A percentile compares a stretch with the other conserved stretches of the same genome.
These are phyloP conservation scores for Oldenlandia corymbosa DNA, from an alignment of 257 asterid genomes.

Conservation along the genomic window DNA sequence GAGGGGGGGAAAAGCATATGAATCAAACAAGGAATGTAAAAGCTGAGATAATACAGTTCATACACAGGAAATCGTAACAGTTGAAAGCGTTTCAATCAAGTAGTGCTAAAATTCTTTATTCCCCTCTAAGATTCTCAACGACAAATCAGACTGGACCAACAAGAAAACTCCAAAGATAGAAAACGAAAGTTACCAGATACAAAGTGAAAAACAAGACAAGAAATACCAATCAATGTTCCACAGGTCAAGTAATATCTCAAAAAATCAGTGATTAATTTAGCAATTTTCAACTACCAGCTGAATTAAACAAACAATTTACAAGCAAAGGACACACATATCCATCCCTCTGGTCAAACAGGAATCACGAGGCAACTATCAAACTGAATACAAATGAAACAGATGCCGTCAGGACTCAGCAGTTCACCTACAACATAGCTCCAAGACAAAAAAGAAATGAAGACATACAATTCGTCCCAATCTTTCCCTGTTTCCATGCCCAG, in stretches of 20 bases:
- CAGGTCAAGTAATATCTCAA: conserved; percentile 39
- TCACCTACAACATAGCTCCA: conserved; percentile 23
- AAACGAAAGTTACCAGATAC: conserved; percentile 38
- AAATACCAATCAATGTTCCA: conserved; percentile 36
- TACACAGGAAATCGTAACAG: conserved; percentile 30
- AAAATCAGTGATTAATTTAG: conserved; percentile 12
- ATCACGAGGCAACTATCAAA: conserved; percentile 13
- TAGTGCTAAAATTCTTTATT: conserved; percentile 25
- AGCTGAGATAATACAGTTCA: conserved; percentile 31
- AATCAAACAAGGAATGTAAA: conserved; percentile 38
- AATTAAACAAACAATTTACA: conserved; percentile 13
- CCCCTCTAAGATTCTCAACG: conserved; percentile 45
- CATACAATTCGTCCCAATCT: no score
- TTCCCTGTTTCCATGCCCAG: conserved; percentile 24
- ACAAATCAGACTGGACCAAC: conserved; percentile 51
- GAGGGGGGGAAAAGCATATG: conserved; percentile 24
- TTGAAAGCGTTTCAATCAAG: conserved; percentile 27
- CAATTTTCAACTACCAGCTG: conserved; percentile 16
- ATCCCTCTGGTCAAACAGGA: conserved; percentile 26
- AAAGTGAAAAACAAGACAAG: conserved; percentile 30
- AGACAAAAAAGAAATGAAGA: conserved; percentile 16
- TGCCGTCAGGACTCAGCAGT: conserved; percentile 23
- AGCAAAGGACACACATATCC: conserved; percentile 4
- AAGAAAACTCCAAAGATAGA: conserved; percentile 56
- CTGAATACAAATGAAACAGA: conserved; percentile 24